phyloP scores from a whole-genome alignment of 1,284 basidiomycete genomes.

The Anthracocystis setariae region DNA sequence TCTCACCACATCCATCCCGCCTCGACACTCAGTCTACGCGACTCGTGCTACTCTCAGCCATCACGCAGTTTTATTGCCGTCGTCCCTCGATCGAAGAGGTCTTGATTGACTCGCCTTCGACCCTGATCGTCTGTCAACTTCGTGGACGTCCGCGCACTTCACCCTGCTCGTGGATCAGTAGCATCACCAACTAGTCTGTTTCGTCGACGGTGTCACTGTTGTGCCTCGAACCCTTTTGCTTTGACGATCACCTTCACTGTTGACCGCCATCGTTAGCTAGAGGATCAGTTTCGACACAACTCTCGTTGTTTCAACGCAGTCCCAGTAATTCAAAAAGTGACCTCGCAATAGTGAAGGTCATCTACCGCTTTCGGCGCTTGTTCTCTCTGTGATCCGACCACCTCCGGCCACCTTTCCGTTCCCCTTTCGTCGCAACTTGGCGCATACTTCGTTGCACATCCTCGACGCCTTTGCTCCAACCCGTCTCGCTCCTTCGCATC shows the following conservation, averaged over 20 bases:
- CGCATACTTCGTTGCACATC: constrained; percentile 7
- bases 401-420: neutral
- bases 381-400: constrained; percentile 8
- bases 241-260: constrained; percentile 42
- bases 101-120: constrained; percentile 42
- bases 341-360: constrained; percentile 15
- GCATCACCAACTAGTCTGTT: constrained; percentile 46
- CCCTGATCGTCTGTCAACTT: constrained; percentile 12
- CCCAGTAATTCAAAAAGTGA: constrained; percentile 27
- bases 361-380: constrained; percentile 11
- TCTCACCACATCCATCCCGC: constrained; percentile 50
- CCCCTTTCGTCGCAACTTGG: constrained; percentile 16
- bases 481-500: constrained; percentile 1
- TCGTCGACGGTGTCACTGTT: constrained; percentile 39
- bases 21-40: constrained; percentile 48
- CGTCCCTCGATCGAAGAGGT: constrained; percentile 36
- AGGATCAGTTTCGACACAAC: constrained; percentile 12
- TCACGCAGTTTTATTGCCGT: constrained; percentile 18
- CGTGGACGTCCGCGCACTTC: constrained; percentile 19
- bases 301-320: constrained; percentile 10
- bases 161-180: constrained; percentile 10
- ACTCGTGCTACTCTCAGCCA: constrained; percentile 26
- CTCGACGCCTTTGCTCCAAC: constrained; percentile 14
- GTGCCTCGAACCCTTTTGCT: constrained; percentile 29
- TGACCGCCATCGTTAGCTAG: constrained; percentile 23